Conservation (phyloP, 2,329 filamentous ascomycete genomes). For the Talaromyces piceae region DNA sequence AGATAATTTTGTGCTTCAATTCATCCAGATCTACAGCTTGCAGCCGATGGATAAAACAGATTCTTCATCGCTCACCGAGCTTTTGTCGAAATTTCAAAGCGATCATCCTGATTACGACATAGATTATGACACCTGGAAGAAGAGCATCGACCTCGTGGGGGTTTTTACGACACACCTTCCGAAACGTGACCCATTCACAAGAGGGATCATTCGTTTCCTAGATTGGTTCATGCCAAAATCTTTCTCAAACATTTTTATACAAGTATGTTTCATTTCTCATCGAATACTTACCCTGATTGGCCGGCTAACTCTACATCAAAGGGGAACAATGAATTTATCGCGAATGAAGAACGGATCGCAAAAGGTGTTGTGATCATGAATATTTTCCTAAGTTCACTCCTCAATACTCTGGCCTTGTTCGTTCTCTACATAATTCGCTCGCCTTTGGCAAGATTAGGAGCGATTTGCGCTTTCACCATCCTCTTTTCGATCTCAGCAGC, state of each 20-base stretch:
- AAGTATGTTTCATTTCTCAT: neutral
- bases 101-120: neutral
- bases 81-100: neutral
- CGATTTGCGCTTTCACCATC: neutral
- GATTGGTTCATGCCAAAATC: neutral
- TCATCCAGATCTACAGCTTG: neutral
- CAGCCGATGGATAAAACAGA: neutral
- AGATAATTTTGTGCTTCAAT: neutral
- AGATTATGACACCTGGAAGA: neutral
- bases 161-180: neutral
- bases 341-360: neutral
- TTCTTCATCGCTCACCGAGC: neutral
- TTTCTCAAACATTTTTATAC: neutral
- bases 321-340: neutral
- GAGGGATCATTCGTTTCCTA: neutral
- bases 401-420: neutral
- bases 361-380: neutral
- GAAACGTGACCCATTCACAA: neutral
- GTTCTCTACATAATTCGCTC: neutral
- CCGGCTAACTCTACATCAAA: neutral
- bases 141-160: neutral
- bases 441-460: neutral
- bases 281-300: no score
- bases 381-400: neutral
- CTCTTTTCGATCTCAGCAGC: neutral